phyloP scores from a whole-genome alignment of 257 asterid genomes.

The Nemophila menziesii region DNA sequence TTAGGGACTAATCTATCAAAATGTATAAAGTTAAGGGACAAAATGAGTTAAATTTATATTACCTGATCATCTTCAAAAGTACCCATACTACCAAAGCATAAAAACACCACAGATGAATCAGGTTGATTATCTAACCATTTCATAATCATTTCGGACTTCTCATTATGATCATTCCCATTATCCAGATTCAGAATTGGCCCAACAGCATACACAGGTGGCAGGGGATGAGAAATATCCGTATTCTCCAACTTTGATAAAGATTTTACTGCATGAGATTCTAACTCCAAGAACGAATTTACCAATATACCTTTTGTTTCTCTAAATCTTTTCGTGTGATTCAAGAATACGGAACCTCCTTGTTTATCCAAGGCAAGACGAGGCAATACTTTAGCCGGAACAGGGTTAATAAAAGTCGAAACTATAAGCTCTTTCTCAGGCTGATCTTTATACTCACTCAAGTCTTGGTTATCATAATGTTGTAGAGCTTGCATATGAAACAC shows the following conservation, averaged over 20 bases:
- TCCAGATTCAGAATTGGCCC: constrained; percentile 15
- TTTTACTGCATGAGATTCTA: constrained; percentile 12
- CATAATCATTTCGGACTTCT: constrained; percentile 6
- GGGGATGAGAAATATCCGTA: too few relatives aligned
- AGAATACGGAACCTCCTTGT: not conserved
- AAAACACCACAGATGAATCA: constrained; percentile 4
- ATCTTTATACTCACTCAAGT: constrained; percentile 4
- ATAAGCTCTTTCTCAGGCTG: not conserved
- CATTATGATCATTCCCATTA: not conserved
- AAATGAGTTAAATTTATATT: not conserved
- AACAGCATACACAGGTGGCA: constrained; percentile 4
- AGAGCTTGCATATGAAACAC: constrained; percentile 16
- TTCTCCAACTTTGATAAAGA: too few relatives aligned
- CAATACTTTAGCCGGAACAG: constrained; percentile 13
- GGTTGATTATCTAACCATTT: constrained; percentile 15
- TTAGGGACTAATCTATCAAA: too few relatives aligned
- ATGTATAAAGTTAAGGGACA: too few relatives aligned
- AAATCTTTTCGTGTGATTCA: constrained; percentile 4
- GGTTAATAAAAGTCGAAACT: constrained; percentile 10
- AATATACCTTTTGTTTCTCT: constrained; percentile 19
- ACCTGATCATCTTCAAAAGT: not conserved
- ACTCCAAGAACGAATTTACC: constrained; percentile 16
- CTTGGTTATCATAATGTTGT: not conserved
- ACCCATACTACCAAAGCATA: constrained; percentile 9
- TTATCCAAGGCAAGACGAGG: constrained; percentile 2